Base-by-base conservation (phyloP, 768 basidiomycete species). In the Termitomyces sp. region DNA sequence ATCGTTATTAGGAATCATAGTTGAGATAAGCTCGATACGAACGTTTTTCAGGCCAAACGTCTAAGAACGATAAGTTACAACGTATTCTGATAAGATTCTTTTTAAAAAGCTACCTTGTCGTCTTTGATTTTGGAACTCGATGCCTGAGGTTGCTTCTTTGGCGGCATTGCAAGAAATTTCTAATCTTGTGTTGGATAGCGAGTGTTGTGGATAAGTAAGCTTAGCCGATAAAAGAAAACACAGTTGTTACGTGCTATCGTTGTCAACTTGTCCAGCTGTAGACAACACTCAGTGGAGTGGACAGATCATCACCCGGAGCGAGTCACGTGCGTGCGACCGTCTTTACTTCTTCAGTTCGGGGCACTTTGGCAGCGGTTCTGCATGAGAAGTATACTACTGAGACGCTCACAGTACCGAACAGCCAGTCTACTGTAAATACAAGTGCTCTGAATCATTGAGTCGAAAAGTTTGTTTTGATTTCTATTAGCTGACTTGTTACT, bases 1-100 rank as follows among this genome's bases (percentile, higher is more conserved):
- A 39, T 65, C 42, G 63, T 66, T 54, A 54, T 58, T 2, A 50
- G 20, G 11, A 56, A 64, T 61, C 45, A 48, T 57, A 35, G 50
- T 44, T 4, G n/a, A 15, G 7, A 51, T 7, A 36, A 36, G 13
- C 33, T 13, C 28, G 18, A 59, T 63, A 46, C 54, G 13, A 38
- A 69, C 68, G 33, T 69, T 69, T 66, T 69, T 69, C 33, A 69
- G 49, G 32, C 68, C 68, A 45, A 69, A 69, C 1, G 68, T 69
- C 68, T 69, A 55, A 12, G 52, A 49, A 42, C 12, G 40, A 18
- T 20, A 24, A 58, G 58, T 66, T 39, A 58, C n/a, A 42, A 20
- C 40, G 3, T 56, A 56, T 55, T 48, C 38, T 33, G 57, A 55
- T 44, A 55, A n/a, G 60, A 13, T 8, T 48, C 45, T 35, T 45